These are phyloP conservation scores for Trichosporon sp. DNA, from an alignment of 1,284 basidiomycete genomes.

Conservation along the genomic window DNA sequence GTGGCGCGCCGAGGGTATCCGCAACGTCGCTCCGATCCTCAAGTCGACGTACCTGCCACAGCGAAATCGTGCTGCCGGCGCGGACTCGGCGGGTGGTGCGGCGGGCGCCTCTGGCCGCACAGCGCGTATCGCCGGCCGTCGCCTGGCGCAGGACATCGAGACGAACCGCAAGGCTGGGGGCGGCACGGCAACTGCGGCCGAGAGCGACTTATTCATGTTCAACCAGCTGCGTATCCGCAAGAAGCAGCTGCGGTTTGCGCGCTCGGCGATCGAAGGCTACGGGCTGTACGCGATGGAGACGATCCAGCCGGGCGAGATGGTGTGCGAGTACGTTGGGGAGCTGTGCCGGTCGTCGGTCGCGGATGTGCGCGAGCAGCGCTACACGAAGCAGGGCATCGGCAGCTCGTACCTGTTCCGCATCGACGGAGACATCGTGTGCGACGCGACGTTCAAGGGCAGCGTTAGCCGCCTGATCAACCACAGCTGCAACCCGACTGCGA, in stretches of 20 bases:
- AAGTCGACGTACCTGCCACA: conserved; percentile 77
- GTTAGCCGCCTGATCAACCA: conserved; percentile 97
- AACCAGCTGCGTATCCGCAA: conserved; percentile 97
- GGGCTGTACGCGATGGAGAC: conserved; percentile 93
- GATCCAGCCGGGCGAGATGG: conserved; percentile 94
- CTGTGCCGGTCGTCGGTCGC: conserved; percentile 92
- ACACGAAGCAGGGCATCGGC: conserved; percentile 92
- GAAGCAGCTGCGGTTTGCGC: conserved; percentile 93
- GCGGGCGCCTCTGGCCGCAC: conserved; percentile 69
- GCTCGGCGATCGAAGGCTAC: conserved; percentile 97
- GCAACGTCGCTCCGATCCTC: conserved; percentile 85
- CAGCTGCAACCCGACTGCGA: conserved; percentile 94
- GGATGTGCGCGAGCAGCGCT: conserved; percentile 93
- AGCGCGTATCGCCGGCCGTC: conserved; percentile 89
- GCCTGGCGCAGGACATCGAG: conserved; percentile 88
- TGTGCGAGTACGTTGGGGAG: conserved; percentile 99
- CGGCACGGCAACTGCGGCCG: conserved; percentile 16
- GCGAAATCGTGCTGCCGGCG: conserved; percentile 56
- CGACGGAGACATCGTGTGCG: conserved; percentile 87
- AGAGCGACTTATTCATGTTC: conserved; percentile 73
- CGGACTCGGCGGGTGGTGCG: conserved; percentile 30
- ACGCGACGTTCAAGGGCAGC: conserved; percentile 97
- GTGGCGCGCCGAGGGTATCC: conserved; percentile 82
- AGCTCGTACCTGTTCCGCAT: conserved; percentile 91
- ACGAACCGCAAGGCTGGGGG: conserved; percentile 65